Evolutionary conservation across 495 filamentous ascomycete genomes (phyloP).

Genomic region (Aspergillus haitiensis): DNA sequence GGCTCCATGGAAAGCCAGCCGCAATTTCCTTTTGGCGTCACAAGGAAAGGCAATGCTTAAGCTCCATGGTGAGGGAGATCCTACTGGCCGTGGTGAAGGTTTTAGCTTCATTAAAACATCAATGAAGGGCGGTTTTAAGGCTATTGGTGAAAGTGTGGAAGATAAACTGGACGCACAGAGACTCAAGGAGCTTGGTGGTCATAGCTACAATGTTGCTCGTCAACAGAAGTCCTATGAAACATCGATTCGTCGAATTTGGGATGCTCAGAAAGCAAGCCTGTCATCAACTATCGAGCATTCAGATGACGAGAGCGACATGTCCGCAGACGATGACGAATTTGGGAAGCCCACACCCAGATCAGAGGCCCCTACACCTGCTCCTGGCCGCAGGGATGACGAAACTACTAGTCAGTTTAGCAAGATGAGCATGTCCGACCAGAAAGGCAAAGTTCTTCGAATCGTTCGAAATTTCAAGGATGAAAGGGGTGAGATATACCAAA

Average conservation of each 20-base stretch:
- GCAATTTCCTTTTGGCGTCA: constrained; percentile 91
- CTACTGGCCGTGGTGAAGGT: constrained; percentile 88
- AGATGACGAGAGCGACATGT: constrained; percentile 63
- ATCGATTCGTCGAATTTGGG: constrained; percentile 86
- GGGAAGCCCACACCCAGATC: constrained; percentile 61
- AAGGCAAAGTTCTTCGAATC: constrained; percentile 75
- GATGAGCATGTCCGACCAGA: constrained; percentile 66
- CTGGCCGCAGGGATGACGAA: constrained; percentile 67
- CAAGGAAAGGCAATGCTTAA: constrained; percentile 96
- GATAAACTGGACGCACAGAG: constrained; percentile 82
- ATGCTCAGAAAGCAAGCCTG: constrained; percentile 76
- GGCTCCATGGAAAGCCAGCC: constrained; percentile 91
- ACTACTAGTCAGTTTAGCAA: constrained; percentile 83
- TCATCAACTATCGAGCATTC: constrained; percentile 62
- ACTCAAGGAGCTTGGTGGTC: constrained; percentile 85
- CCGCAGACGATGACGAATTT: constrained; percentile 67
- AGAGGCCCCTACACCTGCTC: constrained; percentile 58
- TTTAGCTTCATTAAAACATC: constrained; percentile 95
- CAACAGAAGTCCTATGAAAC: constrained; percentile 89
- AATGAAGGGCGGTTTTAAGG: constrained; percentile 98
- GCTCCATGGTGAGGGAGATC: constrained; percentile 91
- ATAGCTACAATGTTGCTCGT: constrained; percentile 93
- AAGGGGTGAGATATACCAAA: constrained; percentile 59
- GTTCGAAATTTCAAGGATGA: constrained; percentile 61
- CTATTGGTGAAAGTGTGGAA: constrained; percentile 80